phyloP scores from a whole-genome alignment of 148 eudicot genomes.

The Dianthus caryophyllus region DNA sequence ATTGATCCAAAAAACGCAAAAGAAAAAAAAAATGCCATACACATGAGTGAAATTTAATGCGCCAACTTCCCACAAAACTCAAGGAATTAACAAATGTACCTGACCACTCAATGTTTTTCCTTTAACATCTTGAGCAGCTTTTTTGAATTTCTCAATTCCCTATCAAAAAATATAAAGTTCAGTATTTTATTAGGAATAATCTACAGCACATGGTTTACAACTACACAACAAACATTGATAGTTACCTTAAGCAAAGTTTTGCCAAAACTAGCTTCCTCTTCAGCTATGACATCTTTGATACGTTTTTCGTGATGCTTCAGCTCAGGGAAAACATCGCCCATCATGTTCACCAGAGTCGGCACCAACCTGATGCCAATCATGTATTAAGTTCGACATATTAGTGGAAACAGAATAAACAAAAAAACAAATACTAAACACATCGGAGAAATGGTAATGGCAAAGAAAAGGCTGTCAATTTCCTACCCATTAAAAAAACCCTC shows the following conservation, averaged over 20 bases:
- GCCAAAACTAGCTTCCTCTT: constrained; percentile 84
- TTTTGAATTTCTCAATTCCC: constrained; percentile 90
- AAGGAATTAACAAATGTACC: constrained; percentile 36
- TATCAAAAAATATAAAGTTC: constrained; percentile 23
- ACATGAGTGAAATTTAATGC: neutral
- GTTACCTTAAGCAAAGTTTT: constrained; percentile 82
- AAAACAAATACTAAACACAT: neutral
- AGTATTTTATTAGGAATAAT: neutral
- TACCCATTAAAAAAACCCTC: constrained; percentile 95
- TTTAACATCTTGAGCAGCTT: constrained; percentile 69
- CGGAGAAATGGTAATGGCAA: neutral
- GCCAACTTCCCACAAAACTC: neutral
- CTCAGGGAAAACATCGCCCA: constrained; percentile 87
- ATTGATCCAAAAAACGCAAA: neutral
- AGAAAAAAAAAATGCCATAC: neutral
- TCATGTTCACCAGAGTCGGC: constrained; percentile 64
- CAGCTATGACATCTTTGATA: constrained; percentile 72
- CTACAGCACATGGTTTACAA: neutral
- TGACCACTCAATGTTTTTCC: constrained; percentile 73
- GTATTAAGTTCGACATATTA: constrained; percentile 8
- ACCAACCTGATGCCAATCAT: constrained; percentile 58
- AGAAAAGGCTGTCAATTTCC: constrained; percentile 5
- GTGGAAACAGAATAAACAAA: neutral
- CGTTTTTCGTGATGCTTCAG: constrained; percentile 58
- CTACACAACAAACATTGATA: neutral